Evolutionary conservation across 2,329 filamentous ascomycete genomes (phyloP), one percentile per base, ranked within the genome.

Genomic region (Colletotrichum gigasporum): DNA sequence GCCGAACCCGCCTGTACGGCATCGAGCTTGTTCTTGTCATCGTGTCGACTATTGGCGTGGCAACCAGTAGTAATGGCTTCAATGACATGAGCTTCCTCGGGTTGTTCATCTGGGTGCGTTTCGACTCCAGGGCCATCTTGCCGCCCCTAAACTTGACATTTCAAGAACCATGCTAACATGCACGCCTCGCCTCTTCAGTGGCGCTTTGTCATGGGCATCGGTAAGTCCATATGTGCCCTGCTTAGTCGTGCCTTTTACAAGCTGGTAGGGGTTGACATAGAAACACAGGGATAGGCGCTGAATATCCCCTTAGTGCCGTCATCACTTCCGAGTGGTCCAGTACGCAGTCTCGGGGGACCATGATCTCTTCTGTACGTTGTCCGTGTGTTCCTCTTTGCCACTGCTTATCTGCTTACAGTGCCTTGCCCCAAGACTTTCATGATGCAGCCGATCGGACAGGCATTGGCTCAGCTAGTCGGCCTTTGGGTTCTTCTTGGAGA

Each of bases 381-480:
- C 12, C 20, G 9, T 24, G 8, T n/a, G 6, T 8, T 4, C 11
- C n/a, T 35, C 7, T 18, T 11, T 2, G 11, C 6, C 8, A 9
- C 9, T 45, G 20, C 12, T 6, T 4, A 6, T 47, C 16, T n/a
- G 28, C 30, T 54, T 18, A 65, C 24, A 18, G 11, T 16, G 22
- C 6, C 16, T 16, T 45, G 35, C 34, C 11, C 24, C 10, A 22
- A 65, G 62, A 62, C 62, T 30, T 91, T 91, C 72, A 82, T 90
- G 69, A 90, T 90, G 85, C 89, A 91, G 68, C 88, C 89, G 1
- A 77, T 91, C 8, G 89, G 89, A 5, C 89, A 91, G 70, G 84
- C 90, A 2, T 79, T 89, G 2, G 88, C 88, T 12, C 88, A 90
- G 66, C 74, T 90, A 5, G 85, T 90, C 10, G 86, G 86, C 4